Percentiles rank a stretch among this genome's conserved stretches.
phyloP scores from a whole-genome alignment of 176 grass and related monocot species.

The Carex kokanica region DNA sequence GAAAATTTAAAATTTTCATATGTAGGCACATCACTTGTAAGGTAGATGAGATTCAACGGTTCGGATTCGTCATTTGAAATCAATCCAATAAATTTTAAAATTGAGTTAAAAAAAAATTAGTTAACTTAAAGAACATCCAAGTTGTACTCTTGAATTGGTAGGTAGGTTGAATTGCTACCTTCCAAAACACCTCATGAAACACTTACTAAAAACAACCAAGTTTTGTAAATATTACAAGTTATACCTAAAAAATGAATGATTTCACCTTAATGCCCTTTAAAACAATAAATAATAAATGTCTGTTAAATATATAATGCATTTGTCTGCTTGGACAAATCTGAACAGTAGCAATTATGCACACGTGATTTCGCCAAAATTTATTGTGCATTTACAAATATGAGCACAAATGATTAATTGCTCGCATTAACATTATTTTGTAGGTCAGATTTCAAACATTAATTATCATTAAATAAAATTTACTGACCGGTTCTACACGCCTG shows the following conservation, averaged over 20 bases:
- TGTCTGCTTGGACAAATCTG: slow-evolving; percentile 7
- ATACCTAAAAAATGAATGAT: background rate
- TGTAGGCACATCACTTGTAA: no score
- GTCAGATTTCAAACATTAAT: background rate
- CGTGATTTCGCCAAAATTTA: slow-evolving; percentile 1
- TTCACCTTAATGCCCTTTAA: background rate
- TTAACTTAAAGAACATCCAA: no score
- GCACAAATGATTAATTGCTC: background rate
- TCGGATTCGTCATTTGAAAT: no score
- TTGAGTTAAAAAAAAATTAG: no score
- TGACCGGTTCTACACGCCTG: no score
- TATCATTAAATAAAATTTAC: background rate
- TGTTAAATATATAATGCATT: background rate
- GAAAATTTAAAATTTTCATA: no score
- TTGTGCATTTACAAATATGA: background rate
- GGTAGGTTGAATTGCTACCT: no score
- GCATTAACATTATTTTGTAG: background rate
- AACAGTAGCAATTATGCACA: slow-evolving; percentile 4
- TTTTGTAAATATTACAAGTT: background rate
- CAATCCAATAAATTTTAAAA: no score
- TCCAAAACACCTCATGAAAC: background rate
- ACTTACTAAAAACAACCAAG: background rate
- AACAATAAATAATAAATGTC: background rate
- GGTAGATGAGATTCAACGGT: no score
- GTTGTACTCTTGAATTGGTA: no score